Conservation (phyloP, 1,139 yeast species). For the Yamadazyma blattariae region DNA sequence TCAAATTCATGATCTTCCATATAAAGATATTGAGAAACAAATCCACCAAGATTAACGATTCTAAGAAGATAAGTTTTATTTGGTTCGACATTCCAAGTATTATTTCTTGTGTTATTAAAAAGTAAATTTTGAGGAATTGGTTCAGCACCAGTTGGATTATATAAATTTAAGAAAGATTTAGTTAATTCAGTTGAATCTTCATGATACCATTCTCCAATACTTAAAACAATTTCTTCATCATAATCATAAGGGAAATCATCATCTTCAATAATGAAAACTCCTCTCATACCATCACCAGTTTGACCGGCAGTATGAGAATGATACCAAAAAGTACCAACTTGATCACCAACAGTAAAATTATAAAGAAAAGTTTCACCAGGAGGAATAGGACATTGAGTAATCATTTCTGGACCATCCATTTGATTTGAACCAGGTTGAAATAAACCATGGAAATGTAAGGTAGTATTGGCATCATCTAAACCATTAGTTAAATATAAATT, state of each 20-base stretch:
- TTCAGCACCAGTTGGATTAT: constrained; percentile 82
- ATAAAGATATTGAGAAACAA: constrained; percentile 67
- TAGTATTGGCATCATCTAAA: constrained; percentile 51
- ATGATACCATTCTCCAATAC: constrained; percentile 65
- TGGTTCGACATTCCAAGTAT: constrained; percentile 55
- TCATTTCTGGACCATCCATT: constrained; percentile 80
- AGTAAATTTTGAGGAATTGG: constrained; percentile 69
- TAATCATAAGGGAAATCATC: constrained; percentile 53
- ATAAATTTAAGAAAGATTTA: constrained; percentile 51
- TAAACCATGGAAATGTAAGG: constrained; percentile 76
- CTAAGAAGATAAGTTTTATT: constrained; percentile 62
- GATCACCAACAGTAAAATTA: constrained; percentile 62
- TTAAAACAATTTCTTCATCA: constrained; percentile 59
- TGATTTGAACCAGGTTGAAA: constrained; percentile 57
- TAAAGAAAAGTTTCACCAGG: constrained; percentile 63
- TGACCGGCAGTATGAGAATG: constrained; percentile 80
- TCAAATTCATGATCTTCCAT: constrained; percentile 67
- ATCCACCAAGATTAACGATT: constrained; percentile 64
- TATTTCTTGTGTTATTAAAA: constrained; percentile 62
- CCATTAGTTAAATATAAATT: constrained; percentile 58
- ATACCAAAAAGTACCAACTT: constrained; percentile 78
- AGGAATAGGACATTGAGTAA: constrained; percentile 75
- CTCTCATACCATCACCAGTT: constrained; percentile 77
- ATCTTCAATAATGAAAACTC: constrained; percentile 67
- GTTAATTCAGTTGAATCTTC: constrained; percentile 43